These are phyloP conservation scores for Alternaria sp. DNA, from an alignment of 2,329 filamentous ascomycete genomes.

Conservation along the genomic window DNA sequence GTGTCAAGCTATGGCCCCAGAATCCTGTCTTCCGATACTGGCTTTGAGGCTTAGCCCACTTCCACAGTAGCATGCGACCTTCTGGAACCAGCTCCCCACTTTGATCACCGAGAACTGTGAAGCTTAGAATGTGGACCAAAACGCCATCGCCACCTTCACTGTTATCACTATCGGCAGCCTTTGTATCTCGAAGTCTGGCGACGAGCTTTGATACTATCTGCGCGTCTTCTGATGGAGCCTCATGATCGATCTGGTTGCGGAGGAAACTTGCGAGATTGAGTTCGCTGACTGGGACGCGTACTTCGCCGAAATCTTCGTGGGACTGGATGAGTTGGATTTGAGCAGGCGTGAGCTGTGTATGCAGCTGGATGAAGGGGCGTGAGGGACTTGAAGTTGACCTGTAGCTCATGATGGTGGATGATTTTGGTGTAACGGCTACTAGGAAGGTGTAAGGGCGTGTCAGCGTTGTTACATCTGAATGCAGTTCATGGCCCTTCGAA, in stretches of 20 bases:
- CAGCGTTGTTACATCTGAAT: neutral
- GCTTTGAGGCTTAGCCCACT: neutral
- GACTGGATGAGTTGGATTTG: neutral
- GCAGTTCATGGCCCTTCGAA: neutral
- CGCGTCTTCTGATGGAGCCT: neutral
- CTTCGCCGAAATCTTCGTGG: neutral
- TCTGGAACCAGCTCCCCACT: neutral
- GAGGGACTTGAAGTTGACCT: neutral
- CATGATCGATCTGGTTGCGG: neutral
- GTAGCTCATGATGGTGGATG: neutral
- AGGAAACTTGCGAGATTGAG: neutral
- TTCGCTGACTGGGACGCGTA: neutral
- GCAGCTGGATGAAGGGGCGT: neutral
- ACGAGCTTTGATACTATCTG: neutral
- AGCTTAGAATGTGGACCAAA: neutral
- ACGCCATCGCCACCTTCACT: neutral
- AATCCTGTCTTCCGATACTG: neutral
- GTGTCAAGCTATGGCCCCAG: neutral
- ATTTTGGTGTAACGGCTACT: neutral
- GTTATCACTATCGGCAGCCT: neutral
- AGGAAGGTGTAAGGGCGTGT: neutral
- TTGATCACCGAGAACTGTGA: neutral
- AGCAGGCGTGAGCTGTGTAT: neutral
- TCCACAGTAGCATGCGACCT: neutral
- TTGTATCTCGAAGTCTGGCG: neutral